A percentile compares a stretch with the other conserved stretches of the same genome.
phyloP scores from a whole-genome alignment of 2,329 filamentous ascomycete species.

The Raffaelea albimanens region DNA sequence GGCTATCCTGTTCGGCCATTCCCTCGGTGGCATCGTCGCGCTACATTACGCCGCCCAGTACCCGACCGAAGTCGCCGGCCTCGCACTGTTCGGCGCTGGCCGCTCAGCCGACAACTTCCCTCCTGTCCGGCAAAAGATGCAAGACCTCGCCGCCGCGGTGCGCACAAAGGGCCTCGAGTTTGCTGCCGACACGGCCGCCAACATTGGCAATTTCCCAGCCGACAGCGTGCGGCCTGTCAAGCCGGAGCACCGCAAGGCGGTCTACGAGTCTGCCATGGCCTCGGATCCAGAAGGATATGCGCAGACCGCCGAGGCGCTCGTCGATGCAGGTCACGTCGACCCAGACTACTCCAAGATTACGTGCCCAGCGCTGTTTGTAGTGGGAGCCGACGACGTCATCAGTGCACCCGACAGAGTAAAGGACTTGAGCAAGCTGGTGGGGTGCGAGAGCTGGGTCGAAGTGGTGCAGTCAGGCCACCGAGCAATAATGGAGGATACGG shows the following conservation, averaged over 20 bases:
- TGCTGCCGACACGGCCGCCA: slow-evolving; percentile 17
- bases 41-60: slow-evolving; percentile 24
- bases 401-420: slow-evolving; percentile 18
- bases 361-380: slow-evolving; percentile 20
- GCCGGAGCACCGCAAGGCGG: slow-evolving; percentile 9
- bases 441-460: slow-evolving; percentile 19
- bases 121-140: slow-evolving; percentile 21
- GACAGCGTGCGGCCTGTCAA: slow-evolving; percentile 13
- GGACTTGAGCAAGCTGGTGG: slow-evolving; percentile 18
- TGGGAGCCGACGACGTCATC: slow-evolving; percentile 22
- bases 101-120: slow-evolving; percentile 21
- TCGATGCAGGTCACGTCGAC: slow-evolving; percentile 19
- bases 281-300: slow-evolving; percentile 23
- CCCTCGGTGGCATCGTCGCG: slow-evolving; percentile 24
- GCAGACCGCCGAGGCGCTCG: slow-evolving; percentile 20
- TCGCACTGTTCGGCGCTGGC: slow-evolving; percentile 22
- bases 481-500: slow-evolving; percentile 9
- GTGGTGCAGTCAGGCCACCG: slow-evolving; percentile 11
- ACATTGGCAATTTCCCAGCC: slow-evolving; percentile 20
- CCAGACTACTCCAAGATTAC: slow-evolving; percentile 21
- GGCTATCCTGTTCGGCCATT: slow-evolving; percentile 23
- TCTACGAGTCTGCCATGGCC: slow-evolving; percentile 20
- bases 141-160: slow-evolving; percentile 17
- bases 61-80: slow-evolving; percentile 17
- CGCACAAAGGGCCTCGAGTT: slow-evolving; percentile 17